Evolutionary conservation across 345 rosid genomes (phyloP).

Genomic region (Hypericum androsaemum): DNA sequence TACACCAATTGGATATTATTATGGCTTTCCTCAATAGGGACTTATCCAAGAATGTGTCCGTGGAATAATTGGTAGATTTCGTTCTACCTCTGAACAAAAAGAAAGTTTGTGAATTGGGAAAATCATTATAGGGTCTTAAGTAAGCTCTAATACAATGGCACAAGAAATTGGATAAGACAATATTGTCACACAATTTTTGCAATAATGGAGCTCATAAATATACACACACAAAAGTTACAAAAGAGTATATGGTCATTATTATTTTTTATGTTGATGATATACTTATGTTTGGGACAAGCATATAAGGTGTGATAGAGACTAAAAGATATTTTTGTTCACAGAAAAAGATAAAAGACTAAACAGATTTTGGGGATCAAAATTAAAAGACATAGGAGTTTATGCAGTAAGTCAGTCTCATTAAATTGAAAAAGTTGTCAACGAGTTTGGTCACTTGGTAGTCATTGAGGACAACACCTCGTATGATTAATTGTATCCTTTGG

Average conservation of each 20-base stretch:
- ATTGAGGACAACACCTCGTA: neutral
- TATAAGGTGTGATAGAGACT: too few relatives aligned
- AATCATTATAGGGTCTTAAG: slow-evolving; percentile 2
- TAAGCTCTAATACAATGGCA: neutral
- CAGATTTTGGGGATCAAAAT: too few relatives aligned
- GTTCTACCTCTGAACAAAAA: slow-evolving; percentile 4
- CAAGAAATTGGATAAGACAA: neutral
- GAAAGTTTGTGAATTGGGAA: neutral
- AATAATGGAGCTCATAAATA: slow-evolving; percentile 7
- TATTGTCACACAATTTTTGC: neutral
- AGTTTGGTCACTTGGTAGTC: neutral
- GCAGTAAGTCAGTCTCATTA: neutral
- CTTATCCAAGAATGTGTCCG: neutral
- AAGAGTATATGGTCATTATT: slow-evolving; percentile 3
- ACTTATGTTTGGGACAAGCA: too few relatives aligned
- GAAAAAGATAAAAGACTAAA: too few relatives aligned
- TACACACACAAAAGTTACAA: neutral
- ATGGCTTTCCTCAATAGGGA: neutral
- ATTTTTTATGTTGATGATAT: slow-evolving; percentile 1
- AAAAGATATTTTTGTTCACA: too few relatives aligned
- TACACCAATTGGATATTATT: neutral
- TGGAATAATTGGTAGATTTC: too few relatives aligned
- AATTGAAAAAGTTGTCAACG: neutral
- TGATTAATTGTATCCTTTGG: neutral
- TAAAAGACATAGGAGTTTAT: neutral